phyloP scores from a whole-genome alignment of 2,329 filamentous ascomycete species.

The Claviceps citrina region DNA sequence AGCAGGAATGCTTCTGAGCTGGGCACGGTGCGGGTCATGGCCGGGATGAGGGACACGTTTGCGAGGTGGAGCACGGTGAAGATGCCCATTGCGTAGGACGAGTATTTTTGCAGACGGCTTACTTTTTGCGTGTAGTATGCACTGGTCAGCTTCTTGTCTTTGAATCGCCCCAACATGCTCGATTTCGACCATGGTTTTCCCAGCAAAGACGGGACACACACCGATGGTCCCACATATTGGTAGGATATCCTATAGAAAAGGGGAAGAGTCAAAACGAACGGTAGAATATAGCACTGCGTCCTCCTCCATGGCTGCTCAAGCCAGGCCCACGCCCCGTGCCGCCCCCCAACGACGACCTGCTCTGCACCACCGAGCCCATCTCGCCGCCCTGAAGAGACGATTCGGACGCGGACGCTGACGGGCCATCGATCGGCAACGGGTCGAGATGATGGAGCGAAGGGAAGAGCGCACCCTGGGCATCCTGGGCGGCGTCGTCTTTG shows the following conservation, averaged over 20 bases:
- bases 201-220: too few relatives aligned
- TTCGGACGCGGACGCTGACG: constrained; percentile 21
- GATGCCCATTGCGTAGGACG: constrained; percentile 66
- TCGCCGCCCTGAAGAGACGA: constrained; percentile 13
- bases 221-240: neutral
- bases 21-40: constrained; percentile 55
- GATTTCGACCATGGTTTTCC: too few relatives aligned
- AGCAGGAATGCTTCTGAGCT: constrained; percentile 75
- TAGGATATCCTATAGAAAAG: too few relatives aligned
- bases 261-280: constrained; percentile 36
- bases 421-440: constrained; percentile 57
- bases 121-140: too few relatives aligned
- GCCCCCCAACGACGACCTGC: constrained; percentile 23
- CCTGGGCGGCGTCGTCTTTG: too few relatives aligned
- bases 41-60: constrained; percentile 69
- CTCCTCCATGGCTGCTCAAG: constrained; percentile 27
- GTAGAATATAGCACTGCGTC: constrained; percentile 62
- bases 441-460: constrained; percentile 63
- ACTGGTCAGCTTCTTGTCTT: neutral
- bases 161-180: too few relatives aligned
- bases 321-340: constrained; percentile 30
- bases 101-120: constrained; percentile 66
- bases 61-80: constrained; percentile 64
- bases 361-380: constrained; percentile 9
- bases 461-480: too few relatives aligned